Evolutionary conservation across 1,139 yeast species (phyloP).

Genomic region (Pichia sp.): DNA sequence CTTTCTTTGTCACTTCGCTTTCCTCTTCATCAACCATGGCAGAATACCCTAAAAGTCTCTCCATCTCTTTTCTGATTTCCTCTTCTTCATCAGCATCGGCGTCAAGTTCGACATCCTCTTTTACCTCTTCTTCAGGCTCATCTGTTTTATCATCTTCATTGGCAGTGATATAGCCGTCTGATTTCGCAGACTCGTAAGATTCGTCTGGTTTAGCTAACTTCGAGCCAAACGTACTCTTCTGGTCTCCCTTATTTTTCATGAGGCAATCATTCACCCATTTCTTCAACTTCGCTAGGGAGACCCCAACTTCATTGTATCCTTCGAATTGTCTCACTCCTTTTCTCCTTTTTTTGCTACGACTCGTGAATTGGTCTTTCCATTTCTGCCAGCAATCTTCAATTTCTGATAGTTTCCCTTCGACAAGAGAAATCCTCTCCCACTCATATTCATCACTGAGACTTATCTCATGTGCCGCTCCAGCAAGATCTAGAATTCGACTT

Average conservation of each 20-base stretch:
- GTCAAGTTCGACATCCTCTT: neutral
- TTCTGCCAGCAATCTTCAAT: constrained; percentile 11
- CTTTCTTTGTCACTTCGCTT: neutral
- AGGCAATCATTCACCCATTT: neutral
- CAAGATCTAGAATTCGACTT: constrained; percentile 17
- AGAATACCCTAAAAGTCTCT: constrained; percentile 9
- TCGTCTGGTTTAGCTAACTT: neutral
- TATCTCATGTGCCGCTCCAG: constrained; percentile 15
- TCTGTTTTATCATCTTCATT: neutral
- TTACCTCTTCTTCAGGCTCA: neutral
- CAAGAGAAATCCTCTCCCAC: constrained; percentile 5
- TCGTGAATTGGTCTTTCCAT: constrained; percentile 17
- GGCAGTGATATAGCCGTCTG: neutral
- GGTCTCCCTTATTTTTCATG: neutral
- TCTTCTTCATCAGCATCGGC: constrained; percentile 10
- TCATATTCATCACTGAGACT: constrained; percentile 3
- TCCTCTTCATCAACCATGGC: neutral
- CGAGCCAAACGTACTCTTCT: neutral
- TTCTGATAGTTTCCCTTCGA: constrained; percentile 9
- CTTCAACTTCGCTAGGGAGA: neutral
- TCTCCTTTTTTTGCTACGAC: neutral
- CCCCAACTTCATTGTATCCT: constrained; percentile 3
- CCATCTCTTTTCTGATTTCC: constrained; percentile 11
- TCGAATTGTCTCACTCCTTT: constrained; percentile 11
- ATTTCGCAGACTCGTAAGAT: neutral